Percentiles rank a stretch among this genome's conserved stretches.
phyloP scores from a whole-genome alignment of 768 basidiomycete species.

The Rhizopogon vesiculosus region DNA sequence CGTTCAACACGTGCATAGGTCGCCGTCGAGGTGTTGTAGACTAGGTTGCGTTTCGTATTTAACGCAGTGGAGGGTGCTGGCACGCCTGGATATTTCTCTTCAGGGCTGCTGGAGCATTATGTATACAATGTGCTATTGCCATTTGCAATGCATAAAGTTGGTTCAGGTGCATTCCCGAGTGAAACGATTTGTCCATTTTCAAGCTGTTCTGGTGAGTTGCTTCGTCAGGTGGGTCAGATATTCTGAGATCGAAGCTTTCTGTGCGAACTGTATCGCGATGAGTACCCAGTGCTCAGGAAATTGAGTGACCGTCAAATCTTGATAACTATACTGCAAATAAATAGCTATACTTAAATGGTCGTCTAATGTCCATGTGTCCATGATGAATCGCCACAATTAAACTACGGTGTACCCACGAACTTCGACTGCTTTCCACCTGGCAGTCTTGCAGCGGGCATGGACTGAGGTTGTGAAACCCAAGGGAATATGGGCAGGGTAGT shows the following conservation, averaged over 20 bases:
- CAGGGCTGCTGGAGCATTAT: not conserved
- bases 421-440: conserved; percentile 26
- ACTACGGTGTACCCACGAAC: not conserved
- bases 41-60: conserved; percentile 6
- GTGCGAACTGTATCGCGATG: too few species aligned
- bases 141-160: too few species aligned
- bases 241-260: too few species aligned
- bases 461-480: not conserved
- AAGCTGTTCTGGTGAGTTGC: too few species aligned
- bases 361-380: not conserved
- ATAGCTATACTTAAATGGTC: not conserved
- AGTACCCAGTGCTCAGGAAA: too few species aligned
- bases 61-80: conserved; percentile 1
- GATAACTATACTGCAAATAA: not conserved
- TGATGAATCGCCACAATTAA: not conserved
- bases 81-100: not conserved
- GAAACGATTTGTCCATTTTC: too few species aligned
- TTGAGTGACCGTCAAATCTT: too few species aligned
- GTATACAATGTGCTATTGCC: not conserved
- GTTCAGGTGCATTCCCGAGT: too few species aligned
- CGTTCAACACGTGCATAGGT: conserved; percentile 36
- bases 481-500: conserved; percentile 3
- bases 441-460: conserved; percentile 22
- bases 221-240: too few species aligned
- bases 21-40: conserved; percentile 10